Conservation (phyloP, 306 rosid species). For the Calophaca sinica region DNA sequence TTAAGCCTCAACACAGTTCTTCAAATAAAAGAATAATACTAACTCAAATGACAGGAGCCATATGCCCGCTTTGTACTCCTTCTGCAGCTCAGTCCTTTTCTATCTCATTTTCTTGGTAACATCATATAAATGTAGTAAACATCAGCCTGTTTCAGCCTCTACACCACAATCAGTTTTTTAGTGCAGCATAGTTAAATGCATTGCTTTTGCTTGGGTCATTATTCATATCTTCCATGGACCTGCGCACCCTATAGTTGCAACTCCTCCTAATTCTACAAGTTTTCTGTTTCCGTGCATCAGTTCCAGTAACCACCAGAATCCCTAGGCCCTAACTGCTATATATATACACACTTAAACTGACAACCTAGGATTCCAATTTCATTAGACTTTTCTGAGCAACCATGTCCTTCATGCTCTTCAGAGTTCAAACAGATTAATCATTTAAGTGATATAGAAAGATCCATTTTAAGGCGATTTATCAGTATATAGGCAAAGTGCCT, state of each 20-base stretch:
- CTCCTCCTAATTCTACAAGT: conserved; percentile 22
- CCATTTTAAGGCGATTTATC: not conserved
- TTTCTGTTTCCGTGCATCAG: conserved; percentile 21
- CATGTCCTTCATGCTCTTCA: too few species aligned
- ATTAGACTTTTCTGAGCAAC: not conserved
- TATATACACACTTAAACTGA: not conserved
- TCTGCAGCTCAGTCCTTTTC: conserved; percentile 8
- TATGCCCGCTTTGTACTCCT: conserved; percentile 9
- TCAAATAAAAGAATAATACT: not conserved
- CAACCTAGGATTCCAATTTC: conserved; percentile 14
- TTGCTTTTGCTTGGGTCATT: conserved; percentile 34
- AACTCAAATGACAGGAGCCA: conserved; percentile 11
- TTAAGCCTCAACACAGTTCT: not conserved
- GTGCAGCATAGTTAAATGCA: conserved; percentile 18
- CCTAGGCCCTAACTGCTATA: not conserved
- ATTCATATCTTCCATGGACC: conserved; percentile 24
- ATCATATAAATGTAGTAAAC: not conserved
- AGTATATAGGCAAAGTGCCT: not conserved
- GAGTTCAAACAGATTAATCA: conserved; percentile 32
- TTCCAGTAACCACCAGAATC: not conserved
- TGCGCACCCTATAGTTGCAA: not conserved
- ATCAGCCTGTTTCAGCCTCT: conserved; percentile 16
- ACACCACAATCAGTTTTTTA: conserved; percentile 11
- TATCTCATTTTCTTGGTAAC: conserved; percentile 8
- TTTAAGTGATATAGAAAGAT: conserved; percentile 8